Evolutionary conservation across 176 grass and related monocot species (phyloP), one percentile per base, ranked within the genome.

Genomic region (Eragrostis curvula): DNA sequence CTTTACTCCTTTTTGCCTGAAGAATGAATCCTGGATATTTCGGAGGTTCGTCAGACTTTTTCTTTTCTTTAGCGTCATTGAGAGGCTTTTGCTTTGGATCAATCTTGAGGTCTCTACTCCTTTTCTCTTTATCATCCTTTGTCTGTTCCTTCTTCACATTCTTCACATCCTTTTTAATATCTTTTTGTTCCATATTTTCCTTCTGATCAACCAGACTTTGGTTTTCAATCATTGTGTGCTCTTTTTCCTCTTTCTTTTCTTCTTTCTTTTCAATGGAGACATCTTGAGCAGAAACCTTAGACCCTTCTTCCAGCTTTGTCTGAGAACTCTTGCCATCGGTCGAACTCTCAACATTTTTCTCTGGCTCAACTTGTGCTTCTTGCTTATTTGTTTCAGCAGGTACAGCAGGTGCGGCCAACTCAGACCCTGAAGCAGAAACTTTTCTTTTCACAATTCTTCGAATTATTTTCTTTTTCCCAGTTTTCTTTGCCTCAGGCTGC

Each of bases 21-120:
- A 99, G 85, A 77, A 99, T 90, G 81, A 99, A 94, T 75, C 97
- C 97, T 85, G 93, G 91, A 80, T 99, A 84, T 73, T 87, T 99
- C 0, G 97, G 97, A 46, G 87, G 89, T 62, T 96, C 93, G n/a
- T 96, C 87, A 70, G 72, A 75, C 68, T 88, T 91, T 40, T 71
- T 85, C 66, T 85, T 96, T 73, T 96, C 91, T 78, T 90, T 94
- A 17, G 16, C 51, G 12, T 93, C 93, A 81, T 67, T 88, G 13
- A 69, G 76, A 48, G 78, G 59, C 62, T 91, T 94, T 67, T 85
- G 81, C 49, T 85, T 90, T 12, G 82, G 53, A 66, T 97, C 95
- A 73, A 63, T 62, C 82, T 81, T 91, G 41, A 66, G 46, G 71
- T 91, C 88, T 81, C 62, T 92, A 65, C 82, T 84, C 43, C 88